phyloP scores from a whole-genome alignment of 306 rosid genomes.

The Parietaria judaica region DNA sequence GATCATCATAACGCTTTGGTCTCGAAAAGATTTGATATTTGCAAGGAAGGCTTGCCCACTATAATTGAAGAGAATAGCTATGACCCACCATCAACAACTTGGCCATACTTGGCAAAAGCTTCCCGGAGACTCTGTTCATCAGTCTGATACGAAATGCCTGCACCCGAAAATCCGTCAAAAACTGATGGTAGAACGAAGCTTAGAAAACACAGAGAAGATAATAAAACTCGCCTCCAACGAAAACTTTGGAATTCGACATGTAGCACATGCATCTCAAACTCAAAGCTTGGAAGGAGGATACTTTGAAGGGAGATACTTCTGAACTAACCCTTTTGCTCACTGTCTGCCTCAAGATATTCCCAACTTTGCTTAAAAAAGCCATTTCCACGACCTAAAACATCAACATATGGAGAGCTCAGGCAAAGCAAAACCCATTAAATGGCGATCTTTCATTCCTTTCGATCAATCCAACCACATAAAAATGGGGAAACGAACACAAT shows the following conservation, averaged over 20 bases:
- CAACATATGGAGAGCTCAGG: no score
- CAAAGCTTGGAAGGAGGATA: slow-evolving; percentile 47
- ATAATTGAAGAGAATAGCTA: background rate
- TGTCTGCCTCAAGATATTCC: slow-evolving; percentile 53
- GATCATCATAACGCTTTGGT: background rate
- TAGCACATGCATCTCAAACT: slow-evolving; percentile 63
- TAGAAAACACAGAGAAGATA: background rate
- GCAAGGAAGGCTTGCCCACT: background rate
- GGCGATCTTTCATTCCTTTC: no score
- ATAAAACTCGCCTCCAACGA: slow-evolving; percentile 63
- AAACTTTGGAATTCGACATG: slow-evolving; percentile 49
- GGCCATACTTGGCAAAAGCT: slow-evolving; percentile 67
- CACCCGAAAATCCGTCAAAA: slow-evolving; percentile 5
- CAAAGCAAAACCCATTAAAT: no score
- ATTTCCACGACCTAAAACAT: slow-evolving; percentile 35
- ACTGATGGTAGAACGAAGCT: background rate
- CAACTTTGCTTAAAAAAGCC: slow-evolving; percentile 78
- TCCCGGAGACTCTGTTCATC: slow-evolving; percentile 64
- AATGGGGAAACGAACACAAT: background rate
- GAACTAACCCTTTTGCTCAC: slow-evolving; percentile 36
- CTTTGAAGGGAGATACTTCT: slow-evolving; percentile 34
- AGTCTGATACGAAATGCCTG: slow-evolving; percentile 64
- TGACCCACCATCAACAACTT: slow-evolving; percentile 65
- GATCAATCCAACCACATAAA: slow-evolving; percentile 1
- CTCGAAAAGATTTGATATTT: background rate